Evolutionary conservation across 1,284 basidiomycete species (phyloP).

Genomic region (Puccinia hordei): DNA sequence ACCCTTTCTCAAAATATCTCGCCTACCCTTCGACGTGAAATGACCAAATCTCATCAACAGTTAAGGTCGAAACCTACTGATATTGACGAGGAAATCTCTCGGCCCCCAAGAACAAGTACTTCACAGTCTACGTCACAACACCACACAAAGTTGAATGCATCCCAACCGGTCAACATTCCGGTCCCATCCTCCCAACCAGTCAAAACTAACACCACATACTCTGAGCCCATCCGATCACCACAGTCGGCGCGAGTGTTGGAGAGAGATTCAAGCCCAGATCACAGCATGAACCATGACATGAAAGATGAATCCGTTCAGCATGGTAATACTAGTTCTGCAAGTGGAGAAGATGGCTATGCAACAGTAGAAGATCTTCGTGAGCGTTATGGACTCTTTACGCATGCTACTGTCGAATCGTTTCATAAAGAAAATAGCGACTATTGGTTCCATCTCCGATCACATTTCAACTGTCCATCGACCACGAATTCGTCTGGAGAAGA

Average conservation of each 20-base stretch:
- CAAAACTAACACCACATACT: slow-evolving; percentile 50
- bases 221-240: slow-evolving; percentile 54
- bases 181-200: slow-evolving; percentile 50
- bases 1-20: slow-evolving; percentile 59
- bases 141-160: neutral
- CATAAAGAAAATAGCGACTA: slow-evolving; percentile 94
- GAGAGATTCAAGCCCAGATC: slow-evolving; percentile 52
- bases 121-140: slow-evolving; percentile 35
- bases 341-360: slow-evolving; percentile 36
- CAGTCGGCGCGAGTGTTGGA: slow-evolving; percentile 55
- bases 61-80: slow-evolving; percentile 44
- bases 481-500: slow-evolving; percentile 64
- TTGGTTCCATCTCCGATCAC: slow-evolving; percentile 89
- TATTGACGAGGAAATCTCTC: slow-evolving; percentile 61
- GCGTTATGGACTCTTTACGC: slow-evolving; percentile 41
- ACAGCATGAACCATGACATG: slow-evolving; percentile 58
- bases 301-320: slow-evolving; percentile 69
- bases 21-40: slow-evolving; percentile 52
- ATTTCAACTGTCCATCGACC: slow-evolving; percentile 71
- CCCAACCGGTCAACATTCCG: slow-evolving; percentile 21
- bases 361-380: slow-evolving; percentile 37
- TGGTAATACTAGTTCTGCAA: slow-evolving; percentile 57
- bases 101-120: slow-evolving; percentile 58
- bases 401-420: slow-evolving; percentile 88
- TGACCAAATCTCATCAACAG: slow-evolving; percentile 38